Evolutionary conservation across 176 grass and related monocot species (phyloP).

Genomic region (Elymus sibiricus): DNA sequence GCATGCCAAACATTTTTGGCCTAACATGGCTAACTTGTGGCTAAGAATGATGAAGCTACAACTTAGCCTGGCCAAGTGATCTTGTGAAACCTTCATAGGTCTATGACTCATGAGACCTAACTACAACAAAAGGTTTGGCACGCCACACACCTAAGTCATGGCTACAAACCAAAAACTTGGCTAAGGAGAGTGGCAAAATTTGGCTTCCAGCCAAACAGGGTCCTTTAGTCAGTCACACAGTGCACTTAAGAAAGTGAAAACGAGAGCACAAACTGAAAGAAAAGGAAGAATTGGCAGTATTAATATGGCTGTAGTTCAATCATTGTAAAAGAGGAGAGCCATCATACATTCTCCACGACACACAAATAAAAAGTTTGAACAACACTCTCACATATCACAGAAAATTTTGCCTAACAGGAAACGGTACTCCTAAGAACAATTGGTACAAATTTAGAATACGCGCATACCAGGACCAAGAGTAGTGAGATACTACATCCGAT

Average conservation of each 20-base stretch:
- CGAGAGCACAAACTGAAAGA: neutral
- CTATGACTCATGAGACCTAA: neutral
- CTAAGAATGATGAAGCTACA: neutral
- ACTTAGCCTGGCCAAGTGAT: neutral
- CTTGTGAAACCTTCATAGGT: neutral
- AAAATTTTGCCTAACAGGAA: neutral
- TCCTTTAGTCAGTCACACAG: neutral
- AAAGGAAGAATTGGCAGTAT: neutral
- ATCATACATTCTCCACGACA: neutral
- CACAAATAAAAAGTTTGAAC: neutral
- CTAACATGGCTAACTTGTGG: neutral
- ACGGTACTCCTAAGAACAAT: neutral
- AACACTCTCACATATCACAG: neutral
- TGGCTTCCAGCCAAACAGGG: neutral
- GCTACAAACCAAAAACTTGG: neutral
- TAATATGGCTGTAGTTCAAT: neutral
- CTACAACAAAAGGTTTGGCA: neutral
- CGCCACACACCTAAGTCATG: neutral
- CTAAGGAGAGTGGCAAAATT: neutral
- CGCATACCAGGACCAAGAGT: neutral
- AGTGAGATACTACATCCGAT: neutral
- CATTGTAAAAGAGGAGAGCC: neutral
- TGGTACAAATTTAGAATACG: neutral
- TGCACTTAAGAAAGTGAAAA: conserved; percentile 5
- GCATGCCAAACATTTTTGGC: neutral